Base-by-base conservation (phyloP, 495 filamentous ascomycete genomes). In the Lasiosphaeriaceae sp. region DNA sequence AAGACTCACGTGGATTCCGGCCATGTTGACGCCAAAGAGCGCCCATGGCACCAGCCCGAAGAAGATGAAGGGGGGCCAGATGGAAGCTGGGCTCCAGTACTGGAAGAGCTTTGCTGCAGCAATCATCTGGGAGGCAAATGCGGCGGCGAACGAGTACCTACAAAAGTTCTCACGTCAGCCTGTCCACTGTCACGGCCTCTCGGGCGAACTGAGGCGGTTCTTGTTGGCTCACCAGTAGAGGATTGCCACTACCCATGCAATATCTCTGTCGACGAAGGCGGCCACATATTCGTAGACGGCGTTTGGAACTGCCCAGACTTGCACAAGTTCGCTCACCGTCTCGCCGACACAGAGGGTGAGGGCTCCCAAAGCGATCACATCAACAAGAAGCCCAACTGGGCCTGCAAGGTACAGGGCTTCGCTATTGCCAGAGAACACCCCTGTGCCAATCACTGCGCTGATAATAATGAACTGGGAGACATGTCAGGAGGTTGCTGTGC, bases 381-480 rank as follows among this genome's bases (percentile, higher is more conserved):
- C 60, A 21, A 69, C 39, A 7, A 74, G 51, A 11, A 63, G 55
- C 12, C 68, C 70, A 17, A 61, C 60, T 9, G 71, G 71, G n/a
- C 71, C 70, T 24, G 71, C 60, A 14, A 71, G 56, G 20, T 58
- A 60, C 22, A 74, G 62, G 9, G 69, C 61, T 35, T 63, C 55
- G 22, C 63, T 61, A 54, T 57, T 61, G 41, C 50, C 61, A 23
- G 55, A 57, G 41, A 66, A 67, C n/a, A 69, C 59, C 11, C 66
- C 69, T 2, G 66, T 60, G n/a, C 71, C 71, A 44, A 74, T 72
- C 16, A 68, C 65, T 41, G 55, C 47, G 47, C 63, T 65, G 46
- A 70, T 60, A 6, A 62, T 49, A 46, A 73, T 73, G 62, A 75
- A 74, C 76, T 75, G 24, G 14, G 23, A 12, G 34, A n/a, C 20